phyloP scores from a whole-genome alignment of 2,329 filamentous ascomycete genomes.

The Fusarium tjaetaba region DNA sequence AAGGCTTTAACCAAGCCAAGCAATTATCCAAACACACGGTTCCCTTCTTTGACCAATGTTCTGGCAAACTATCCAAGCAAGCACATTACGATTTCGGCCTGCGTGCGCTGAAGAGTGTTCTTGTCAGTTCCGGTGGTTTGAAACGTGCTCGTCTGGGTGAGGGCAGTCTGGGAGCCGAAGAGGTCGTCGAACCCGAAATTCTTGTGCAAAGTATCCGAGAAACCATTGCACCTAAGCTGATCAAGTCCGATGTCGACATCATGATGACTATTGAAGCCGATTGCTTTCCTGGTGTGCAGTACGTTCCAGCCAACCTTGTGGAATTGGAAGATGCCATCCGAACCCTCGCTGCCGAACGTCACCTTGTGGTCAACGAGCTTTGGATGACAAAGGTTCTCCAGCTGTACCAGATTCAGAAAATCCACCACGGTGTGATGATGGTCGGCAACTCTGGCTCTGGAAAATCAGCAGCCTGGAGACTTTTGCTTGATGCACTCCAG shows the following conservation, averaged over 20 bases:
- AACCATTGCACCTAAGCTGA: slow-evolving; percentile 97
- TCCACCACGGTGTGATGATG: slow-evolving; percentile 99
- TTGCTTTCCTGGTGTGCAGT: slow-evolving; percentile 92
- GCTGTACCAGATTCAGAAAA: slow-evolving; percentile 95
- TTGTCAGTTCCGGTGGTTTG: slow-evolving; percentile 95
- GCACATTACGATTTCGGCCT: slow-evolving; percentile 99
- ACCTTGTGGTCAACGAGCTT: slow-evolving; percentile 88
- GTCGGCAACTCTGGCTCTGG: slow-evolving; percentile 97
- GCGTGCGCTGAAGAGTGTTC: slow-evolving; percentile 96
- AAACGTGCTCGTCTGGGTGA: slow-evolving; percentile 82
- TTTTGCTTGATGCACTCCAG: slow-evolving; percentile 89
- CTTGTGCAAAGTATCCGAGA: slow-evolving; percentile 98
- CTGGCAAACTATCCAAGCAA: slow-evolving; percentile 86
- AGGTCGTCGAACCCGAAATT: slow-evolving; percentile 91
- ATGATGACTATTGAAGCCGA: slow-evolving; percentile 85
- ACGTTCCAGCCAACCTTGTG: slow-evolving; percentile 87
- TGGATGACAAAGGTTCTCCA: slow-evolving; percentile 99
- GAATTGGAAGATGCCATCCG: slow-evolving; percentile 84
- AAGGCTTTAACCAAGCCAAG: slow-evolving; percentile 98
- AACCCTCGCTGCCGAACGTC: slow-evolving; percentile 82
- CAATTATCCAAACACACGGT: slow-evolving; percentile 93
- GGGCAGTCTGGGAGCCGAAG: slow-evolving; percentile 70
- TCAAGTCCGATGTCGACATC: slow-evolving; percentile 88
- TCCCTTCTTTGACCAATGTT: slow-evolving; percentile 96
- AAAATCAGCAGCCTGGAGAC: slow-evolving; percentile 95